phyloP scores from a whole-genome alignment of 1,139 yeast genomes.

The Yamadazyma diospyri region DNA sequence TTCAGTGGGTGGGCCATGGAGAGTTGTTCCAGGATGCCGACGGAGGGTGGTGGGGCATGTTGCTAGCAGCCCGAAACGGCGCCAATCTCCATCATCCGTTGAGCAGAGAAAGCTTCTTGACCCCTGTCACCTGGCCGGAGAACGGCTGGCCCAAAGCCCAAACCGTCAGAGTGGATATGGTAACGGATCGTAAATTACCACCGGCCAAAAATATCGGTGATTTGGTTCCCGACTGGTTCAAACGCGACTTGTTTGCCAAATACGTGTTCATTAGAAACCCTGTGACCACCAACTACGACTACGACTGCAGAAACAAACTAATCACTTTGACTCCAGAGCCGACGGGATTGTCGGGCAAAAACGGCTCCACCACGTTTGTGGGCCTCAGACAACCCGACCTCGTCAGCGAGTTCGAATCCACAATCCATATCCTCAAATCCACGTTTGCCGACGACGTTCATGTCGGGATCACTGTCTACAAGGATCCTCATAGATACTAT shows the following conservation, averaged over 20 bases:
- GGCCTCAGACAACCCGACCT: constrained; percentile 10
- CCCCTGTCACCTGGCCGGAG: constrained; percentile 9
- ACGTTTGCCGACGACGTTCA: constrained; percentile 2
- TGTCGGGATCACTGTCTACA: constrained; percentile 9
- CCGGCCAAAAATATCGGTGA: constrained; percentile 1
- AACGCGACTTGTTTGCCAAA: constrained; percentile 8
- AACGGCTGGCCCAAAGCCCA: constrained; percentile 12
- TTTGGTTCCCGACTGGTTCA: constrained; percentile 8
- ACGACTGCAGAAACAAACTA: constrained; percentile 4
- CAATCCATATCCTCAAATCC: constrained; percentile 3
- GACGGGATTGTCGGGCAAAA: constrained; percentile 2
- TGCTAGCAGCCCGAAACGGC: constrained; percentile 9
- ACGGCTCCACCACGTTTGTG: constrained; percentile 8
- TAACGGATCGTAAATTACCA: constrained; percentile 7
- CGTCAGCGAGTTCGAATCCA: constrained; percentile 5
- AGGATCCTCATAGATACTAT: constrained; percentile 8
- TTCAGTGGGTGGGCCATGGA: constrained; percentile 13
- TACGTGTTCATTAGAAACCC: constrained; percentile 9
- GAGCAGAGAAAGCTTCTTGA: constrained; percentile 11
- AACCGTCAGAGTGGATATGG: constrained; percentile 9
- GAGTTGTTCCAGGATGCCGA: constrained; percentile 8
- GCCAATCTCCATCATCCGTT: constrained; percentile 7
- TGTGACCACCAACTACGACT: constrained; percentile 3
- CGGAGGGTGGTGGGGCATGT: constrained; percentile 10
- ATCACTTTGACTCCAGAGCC: constrained; percentile 7